Conservation (phyloP, 768 basidiomycete genomes). For the Pleurotus citrinopileatus region DNA sequence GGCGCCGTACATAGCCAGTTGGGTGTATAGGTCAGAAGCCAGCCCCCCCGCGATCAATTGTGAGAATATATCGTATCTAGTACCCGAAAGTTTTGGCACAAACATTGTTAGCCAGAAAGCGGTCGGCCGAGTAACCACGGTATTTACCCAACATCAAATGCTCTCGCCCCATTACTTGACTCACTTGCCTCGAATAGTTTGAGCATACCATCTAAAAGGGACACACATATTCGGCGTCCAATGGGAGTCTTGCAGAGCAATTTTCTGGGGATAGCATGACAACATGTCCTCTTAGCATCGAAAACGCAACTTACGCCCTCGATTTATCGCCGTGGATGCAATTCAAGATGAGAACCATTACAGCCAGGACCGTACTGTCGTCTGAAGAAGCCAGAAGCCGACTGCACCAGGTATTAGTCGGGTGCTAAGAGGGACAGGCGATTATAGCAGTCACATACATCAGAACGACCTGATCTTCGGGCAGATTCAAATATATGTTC, state of each 20-base stretch:
- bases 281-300: not conserved
- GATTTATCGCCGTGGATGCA: conserved; percentile 56
- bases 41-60: conserved; percentile 58
- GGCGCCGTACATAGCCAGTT: conserved; percentile 56
- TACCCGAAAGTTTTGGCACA: conserved; percentile 1
- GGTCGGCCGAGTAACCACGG: conserved; percentile 1
- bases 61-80: conserved; percentile 65
- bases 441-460: conserved; percentile 45
- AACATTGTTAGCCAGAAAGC: conserved; percentile 5
- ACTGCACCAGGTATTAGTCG: conserved; percentile 27
- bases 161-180: conserved; percentile 56
- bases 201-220: conserved; percentile 72
- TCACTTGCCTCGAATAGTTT: conserved; percentile 66
- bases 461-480: conserved; percentile 73
- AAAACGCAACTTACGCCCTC: conserved; percentile 46
- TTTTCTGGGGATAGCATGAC: conserved; percentile 31
- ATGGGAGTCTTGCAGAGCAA: conserved; percentile 49
- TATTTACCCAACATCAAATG: conserved; percentile 75
- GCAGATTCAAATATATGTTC: conserved; percentile 60
- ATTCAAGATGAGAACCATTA: conserved; percentile 71
- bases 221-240: conserved; percentile 65
- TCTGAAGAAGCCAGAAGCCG: conserved; percentile 68
- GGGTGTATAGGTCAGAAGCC: conserved; percentile 56
- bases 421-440: conserved; percentile 12
- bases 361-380: conserved; percentile 52